A percentile compares a stretch with the other conserved stretches of the same genome.
Conservation (phyloP, 805 yeast genomes). For the Wickerhamiella azymoides region DNA sequence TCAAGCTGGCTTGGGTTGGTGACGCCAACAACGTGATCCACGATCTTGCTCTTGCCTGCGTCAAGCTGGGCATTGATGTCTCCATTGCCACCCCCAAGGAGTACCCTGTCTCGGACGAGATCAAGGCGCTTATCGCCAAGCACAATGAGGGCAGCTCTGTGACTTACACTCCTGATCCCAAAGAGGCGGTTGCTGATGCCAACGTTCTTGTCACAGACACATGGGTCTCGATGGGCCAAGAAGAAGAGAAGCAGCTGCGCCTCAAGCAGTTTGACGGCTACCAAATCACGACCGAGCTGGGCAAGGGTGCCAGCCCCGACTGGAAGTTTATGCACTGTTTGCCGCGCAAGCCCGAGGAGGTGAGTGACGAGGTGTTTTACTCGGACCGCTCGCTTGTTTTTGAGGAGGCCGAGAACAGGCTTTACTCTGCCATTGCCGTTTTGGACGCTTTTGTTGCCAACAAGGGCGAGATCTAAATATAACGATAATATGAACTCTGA, state of each 20-base stretch:
- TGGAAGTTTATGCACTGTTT: slow-evolving; percentile 97
- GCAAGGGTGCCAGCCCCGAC: slow-evolving; percentile 38
- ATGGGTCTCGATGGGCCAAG: slow-evolving; percentile 97
- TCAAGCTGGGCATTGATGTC: slow-evolving; percentile 71
- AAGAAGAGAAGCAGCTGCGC: slow-evolving; percentile 55
- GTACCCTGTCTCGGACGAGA: slow-evolving; percentile 44
- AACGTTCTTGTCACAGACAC: slow-evolving; percentile 89
- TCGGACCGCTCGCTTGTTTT: slow-evolving; percentile 73
- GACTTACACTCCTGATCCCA: slow-evolving; percentile 54
- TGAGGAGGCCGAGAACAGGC: slow-evolving; percentile 89
- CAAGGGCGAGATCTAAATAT: slow-evolving; percentile 51
- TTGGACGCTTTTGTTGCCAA: slow-evolving; percentile 80
- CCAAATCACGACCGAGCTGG: slow-evolving; percentile 62
- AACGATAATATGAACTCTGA: too few species aligned
- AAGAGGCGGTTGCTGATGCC: slow-evolving; percentile 57
- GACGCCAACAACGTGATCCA: slow-evolving; percentile 93
- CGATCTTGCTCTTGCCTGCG: slow-evolving; percentile 78
- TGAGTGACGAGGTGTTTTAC: slow-evolving; percentile 84
- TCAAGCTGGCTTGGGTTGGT: slow-evolving; percentile 90
- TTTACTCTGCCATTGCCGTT: slow-evolving; percentile 92
- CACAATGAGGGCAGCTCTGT: slow-evolving; percentile 36
- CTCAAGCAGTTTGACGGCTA: slow-evolving; percentile 73
- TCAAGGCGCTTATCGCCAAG: slow-evolving; percentile 40
- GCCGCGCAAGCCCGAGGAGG: slow-evolving; percentile 93
- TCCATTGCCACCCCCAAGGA: slow-evolving; percentile 74